Conservation (phyloP, 768 basidiomycete genomes). For the Suillus weaverae region DNA sequence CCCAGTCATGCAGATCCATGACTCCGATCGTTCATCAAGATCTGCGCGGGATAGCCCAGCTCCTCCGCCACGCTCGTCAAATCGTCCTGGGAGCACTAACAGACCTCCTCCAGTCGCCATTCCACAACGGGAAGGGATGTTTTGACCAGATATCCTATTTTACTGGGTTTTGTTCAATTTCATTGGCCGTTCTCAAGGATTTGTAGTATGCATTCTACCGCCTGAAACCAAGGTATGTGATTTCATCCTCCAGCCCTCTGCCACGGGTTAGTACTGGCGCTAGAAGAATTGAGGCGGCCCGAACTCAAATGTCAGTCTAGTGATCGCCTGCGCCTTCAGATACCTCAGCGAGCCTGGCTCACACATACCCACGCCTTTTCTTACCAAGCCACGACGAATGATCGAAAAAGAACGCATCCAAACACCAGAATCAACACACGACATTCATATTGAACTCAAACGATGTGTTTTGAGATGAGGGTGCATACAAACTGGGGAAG, state of each 20-base stretch:
- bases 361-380: too few species aligned
- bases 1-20: conserved; percentile 15
- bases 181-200: neutral
- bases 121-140: conserved; percentile 62
- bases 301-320: neutral
- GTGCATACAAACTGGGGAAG: too few species aligned
- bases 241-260: neutral
- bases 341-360: too few species aligned
- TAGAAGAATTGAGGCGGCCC: neutral
- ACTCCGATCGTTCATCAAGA: conserved; percentile 31
- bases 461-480: too few species aligned
- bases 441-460: too few species aligned
- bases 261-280: neutral
- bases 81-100: conserved; percentile 60
- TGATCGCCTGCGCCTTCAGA: neutral
- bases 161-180: neutral
- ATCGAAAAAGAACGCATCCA: too few species aligned
- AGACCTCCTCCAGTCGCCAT: conserved; percentile 53
- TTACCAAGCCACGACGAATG: too few species aligned
- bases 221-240: neutral
- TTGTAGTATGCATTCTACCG: neutral
- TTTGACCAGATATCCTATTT: conserved; percentile 35
- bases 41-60: conserved; percentile 40
- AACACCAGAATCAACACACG: too few species aligned
- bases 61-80: conserved; percentile 64